Percentiles rank a stretch among this genome's conserved stretches.
Evolutionary conservation across 176 grass and related monocot genomes (phyloP).

Genomic region (Oryza meridionalis): DNA sequence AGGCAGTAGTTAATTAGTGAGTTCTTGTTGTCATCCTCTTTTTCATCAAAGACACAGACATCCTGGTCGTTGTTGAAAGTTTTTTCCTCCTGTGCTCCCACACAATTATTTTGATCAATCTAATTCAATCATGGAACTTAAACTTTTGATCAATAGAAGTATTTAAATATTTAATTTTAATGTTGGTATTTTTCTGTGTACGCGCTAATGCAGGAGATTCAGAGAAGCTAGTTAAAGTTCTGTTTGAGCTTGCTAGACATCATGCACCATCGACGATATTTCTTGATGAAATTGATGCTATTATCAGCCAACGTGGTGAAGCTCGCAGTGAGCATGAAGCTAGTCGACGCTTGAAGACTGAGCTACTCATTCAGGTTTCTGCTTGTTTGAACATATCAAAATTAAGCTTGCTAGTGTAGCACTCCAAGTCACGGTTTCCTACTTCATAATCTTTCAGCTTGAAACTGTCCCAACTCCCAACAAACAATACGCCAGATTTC

Average conservation of each 20-base stretch:
- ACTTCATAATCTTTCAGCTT: neutral
- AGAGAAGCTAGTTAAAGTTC: conserved; percentile 95
- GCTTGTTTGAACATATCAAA: neutral
- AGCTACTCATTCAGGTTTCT: conserved; percentile 86
- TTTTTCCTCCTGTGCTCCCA: neutral
- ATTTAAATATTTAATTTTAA: neutral
- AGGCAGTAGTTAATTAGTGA: neutral
- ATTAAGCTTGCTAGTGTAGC: neutral
- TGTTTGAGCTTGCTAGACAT: conserved; percentile 96
- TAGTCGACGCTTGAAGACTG: conserved; percentile 91
- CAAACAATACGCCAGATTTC: neutral
- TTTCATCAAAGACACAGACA: too few relatives aligned
- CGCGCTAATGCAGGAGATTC: conserved; percentile 70
- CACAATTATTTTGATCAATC: neutral
- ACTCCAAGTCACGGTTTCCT: conserved; percentile 26
- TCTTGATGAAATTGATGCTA: conserved; percentile 98
- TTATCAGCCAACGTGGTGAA: conserved; percentile 93
- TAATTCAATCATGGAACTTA: conserved; percentile 2
- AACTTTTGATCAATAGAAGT: neutral
- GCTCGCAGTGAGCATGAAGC: conserved; percentile 98
- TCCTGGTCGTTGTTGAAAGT: neutral
- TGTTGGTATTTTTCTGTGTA: neutral
- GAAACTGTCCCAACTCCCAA: neutral
- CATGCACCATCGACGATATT: conserved; percentile 99
- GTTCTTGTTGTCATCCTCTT: too few relatives aligned